A percentile compares a stretch with the other conserved stretches of the same genome.
Conservation (phyloP, 2,329 filamentous ascomycete species). For the Ophiostoma triangulosporum region DNA sequence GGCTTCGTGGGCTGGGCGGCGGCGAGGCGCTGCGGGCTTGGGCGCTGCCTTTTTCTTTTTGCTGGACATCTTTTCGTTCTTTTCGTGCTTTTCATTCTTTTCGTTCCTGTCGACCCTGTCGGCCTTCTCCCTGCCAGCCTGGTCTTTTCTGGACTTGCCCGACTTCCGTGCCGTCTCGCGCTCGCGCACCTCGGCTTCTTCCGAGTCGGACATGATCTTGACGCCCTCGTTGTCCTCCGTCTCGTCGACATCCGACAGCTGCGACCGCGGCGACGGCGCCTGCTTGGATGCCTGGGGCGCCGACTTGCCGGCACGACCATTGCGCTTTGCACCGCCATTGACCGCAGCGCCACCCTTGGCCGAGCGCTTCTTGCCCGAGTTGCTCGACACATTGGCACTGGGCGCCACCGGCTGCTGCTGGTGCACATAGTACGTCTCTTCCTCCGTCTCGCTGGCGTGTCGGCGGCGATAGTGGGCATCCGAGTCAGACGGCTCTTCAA, state of each 20-base stretch:
- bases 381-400: neutral
- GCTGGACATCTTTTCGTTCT: neutral
- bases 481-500: neutral
- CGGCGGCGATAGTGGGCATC: neutral
- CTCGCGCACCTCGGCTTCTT: neutral
- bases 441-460: neutral
- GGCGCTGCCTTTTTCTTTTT: neutral
- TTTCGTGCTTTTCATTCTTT: neutral
- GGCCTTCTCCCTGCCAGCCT: neutral
- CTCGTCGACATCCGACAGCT: neutral
- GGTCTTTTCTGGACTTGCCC: neutral
- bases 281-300: neutral
- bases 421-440: slow-evolving; percentile 1
- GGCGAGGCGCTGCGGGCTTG: neutral
- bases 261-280: neutral
- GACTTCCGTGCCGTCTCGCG: neutral
- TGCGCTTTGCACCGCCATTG: neutral
- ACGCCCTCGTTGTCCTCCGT: neutral
- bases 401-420: neutral
- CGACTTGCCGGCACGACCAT: neutral
- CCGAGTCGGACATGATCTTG: neutral
- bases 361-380: slow-evolving; percentile 2
- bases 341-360: neutral
- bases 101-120: neutral
- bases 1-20: neutral